Evolutionary conservation across 306 rosid genomes (phyloP).

Genomic region (Chamaecrista fasciculata): DNA sequence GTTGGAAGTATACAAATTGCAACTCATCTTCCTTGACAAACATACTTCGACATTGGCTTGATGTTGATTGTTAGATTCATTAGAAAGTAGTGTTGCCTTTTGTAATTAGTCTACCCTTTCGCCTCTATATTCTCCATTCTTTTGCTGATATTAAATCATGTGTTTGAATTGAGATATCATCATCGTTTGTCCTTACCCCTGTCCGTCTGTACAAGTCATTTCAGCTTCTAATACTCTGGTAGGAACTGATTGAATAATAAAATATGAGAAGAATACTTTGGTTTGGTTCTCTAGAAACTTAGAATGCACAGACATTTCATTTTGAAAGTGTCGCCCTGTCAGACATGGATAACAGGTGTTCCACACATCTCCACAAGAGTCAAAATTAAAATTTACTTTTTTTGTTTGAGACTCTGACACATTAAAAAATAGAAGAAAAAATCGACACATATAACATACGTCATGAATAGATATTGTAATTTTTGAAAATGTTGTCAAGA

Average conservation of each 20-base stretch:
- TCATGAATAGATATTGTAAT: no score
- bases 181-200: not conserved
- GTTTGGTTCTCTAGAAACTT: not conserved
- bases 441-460: no score
- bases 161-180: not conserved
- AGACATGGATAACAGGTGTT: no score
- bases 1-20: not conserved
- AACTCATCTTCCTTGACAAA: not conserved
- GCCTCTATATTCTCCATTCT: not conserved
- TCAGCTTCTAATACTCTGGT: not conserved
- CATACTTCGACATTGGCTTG: not conserved
- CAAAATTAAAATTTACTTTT: no score
- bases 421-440: no score
- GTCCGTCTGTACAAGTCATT: not conserved
- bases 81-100: not conserved
- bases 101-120: not conserved
- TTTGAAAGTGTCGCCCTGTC: no score
- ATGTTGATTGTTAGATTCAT: not conserved
- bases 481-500: not conserved
- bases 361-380: no score
- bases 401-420: no score
- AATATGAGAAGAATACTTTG: not conserved
- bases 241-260: not conserved
- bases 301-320: no score
- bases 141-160: not conserved